Evolutionary conservation across 2,329 filamentous ascomycete genomes (phyloP).

Genomic region (Biscogniauxia marginata): DNA sequence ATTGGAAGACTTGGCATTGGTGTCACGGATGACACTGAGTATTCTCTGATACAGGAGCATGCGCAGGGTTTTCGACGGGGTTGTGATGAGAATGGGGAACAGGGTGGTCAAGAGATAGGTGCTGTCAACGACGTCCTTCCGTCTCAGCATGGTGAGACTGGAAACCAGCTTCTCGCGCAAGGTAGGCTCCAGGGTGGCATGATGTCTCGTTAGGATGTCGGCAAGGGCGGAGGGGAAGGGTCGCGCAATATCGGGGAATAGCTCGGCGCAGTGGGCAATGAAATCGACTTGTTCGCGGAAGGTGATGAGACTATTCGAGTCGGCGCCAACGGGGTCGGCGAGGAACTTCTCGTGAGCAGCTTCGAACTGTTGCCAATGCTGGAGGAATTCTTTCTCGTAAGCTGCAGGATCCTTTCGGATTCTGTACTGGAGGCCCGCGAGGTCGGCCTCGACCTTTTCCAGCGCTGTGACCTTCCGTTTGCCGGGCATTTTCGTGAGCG

Average conservation of each 20-base stretch:
- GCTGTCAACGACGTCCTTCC: slow-evolving; percentile 91
- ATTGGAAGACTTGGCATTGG: slow-evolving; percentile 84
- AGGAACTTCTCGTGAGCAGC: slow-evolving; percentile 90
- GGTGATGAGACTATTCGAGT: slow-evolving; percentile 75
- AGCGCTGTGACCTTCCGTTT: slow-evolving; percentile 90
- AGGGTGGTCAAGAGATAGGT: slow-evolving; percentile 79
- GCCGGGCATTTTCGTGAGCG: slow-evolving; percentile 36
- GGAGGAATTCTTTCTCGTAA: slow-evolving; percentile 84
- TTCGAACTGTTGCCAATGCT: slow-evolving; percentile 89
- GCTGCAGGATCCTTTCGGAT: slow-evolving; percentile 74
- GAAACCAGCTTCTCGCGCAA: slow-evolving; percentile 92
- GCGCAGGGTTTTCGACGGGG: slow-evolving; percentile 85
- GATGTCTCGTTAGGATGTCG: slow-evolving; percentile 76
- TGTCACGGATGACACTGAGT: slow-evolving; percentile 81
- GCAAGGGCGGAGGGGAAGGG: slow-evolving; percentile 80
- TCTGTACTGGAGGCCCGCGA: slow-evolving; percentile 89
- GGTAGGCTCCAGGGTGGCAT: slow-evolving; percentile 78
- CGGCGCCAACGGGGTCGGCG: slow-evolving; percentile 74
- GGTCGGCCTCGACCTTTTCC: slow-evolving; percentile 91
- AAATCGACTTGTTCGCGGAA: slow-evolving; percentile 92
- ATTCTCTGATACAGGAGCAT: slow-evolving; percentile 82
- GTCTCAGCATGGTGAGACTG: slow-evolving; percentile 79
- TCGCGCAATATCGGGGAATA: slow-evolving; percentile 78
- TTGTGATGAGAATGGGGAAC: slow-evolving; percentile 92
- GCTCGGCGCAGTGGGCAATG: slow-evolving; percentile 89